These are phyloP conservation scores for Lachancea quebecensis DNA, from an alignment of 805 yeast genomes.

Conservation along the genomic window DNA sequence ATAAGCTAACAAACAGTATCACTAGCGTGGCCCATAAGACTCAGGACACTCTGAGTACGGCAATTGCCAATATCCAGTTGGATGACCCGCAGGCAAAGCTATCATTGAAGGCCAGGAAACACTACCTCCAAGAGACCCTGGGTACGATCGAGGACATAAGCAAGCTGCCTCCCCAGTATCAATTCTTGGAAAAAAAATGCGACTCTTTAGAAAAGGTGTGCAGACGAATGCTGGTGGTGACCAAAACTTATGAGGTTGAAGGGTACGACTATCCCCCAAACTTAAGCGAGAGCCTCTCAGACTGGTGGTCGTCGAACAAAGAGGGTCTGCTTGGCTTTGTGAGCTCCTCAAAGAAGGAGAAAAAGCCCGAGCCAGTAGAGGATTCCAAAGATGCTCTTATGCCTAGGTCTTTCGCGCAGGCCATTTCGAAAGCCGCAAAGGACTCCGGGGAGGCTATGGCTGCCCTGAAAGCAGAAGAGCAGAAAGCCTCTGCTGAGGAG, in stretches of 20 bases:
- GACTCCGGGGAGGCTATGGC: slow-evolving; percentile 42
- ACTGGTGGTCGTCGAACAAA: slow-evolving; percentile 38
- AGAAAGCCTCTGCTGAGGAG: slow-evolving; percentile 22
- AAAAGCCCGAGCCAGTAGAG: slow-evolving; percentile 1
- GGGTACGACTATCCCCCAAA: slow-evolving; percentile 82
- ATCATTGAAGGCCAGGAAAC: slow-evolving; percentile 24
- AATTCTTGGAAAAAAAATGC: slow-evolving; percentile 57
- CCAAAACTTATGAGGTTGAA: slow-evolving; percentile 63
- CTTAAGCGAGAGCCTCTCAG: slow-evolving; percentile 55
- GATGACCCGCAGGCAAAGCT: slow-evolving; percentile 29
- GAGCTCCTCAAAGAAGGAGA: slow-evolving; percentile 8
- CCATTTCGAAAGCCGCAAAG: slow-evolving; percentile 50
- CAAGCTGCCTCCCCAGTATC: slow-evolving; percentile 69
- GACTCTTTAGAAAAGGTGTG: slow-evolving; percentile 58
- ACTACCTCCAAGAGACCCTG: slow-evolving; percentile 48
- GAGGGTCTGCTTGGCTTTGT: slow-evolving; percentile 19
- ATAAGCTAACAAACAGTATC: slow-evolving; percentile 27
- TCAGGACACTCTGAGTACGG: slow-evolving; percentile 25
- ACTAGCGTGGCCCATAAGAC: slow-evolving; percentile 29
- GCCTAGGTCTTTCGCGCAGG: slow-evolving; percentile 72
- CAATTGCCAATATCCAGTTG: slow-evolving; percentile 21
- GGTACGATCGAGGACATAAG: slow-evolving; percentile 61
- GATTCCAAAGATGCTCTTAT: slow-evolving; percentile 20
- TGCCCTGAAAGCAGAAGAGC: slow-evolving; percentile 20
- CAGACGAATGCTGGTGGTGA: slow-evolving; percentile 43